Evolutionary conservation across 2,329 filamentous ascomycete species (phyloP).

Genomic region (Phialophora expanda): DNA sequence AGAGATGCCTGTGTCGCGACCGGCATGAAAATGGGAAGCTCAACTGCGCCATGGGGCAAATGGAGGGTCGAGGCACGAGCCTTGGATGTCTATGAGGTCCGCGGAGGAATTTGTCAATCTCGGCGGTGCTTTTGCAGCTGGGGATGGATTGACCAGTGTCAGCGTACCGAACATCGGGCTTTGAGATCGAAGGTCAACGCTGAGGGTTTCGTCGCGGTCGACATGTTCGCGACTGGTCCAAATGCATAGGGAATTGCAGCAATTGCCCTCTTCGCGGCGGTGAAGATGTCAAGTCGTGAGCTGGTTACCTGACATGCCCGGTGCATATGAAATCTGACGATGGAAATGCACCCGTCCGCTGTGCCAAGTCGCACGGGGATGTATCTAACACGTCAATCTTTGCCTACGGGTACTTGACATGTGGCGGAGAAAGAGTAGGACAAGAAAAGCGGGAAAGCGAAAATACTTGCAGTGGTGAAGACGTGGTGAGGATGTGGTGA

Average conservation of each 20-base stretch:
- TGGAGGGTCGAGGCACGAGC: slow-evolving; percentile 86
- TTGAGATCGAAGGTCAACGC: slow-evolving; percentile 80
- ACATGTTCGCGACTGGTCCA: slow-evolving; percentile 33
- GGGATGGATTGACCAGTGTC: slow-evolving; percentile 16
- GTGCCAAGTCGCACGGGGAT: slow-evolving; percentile 28
- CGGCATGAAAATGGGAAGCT: slow-evolving; percentile 96
- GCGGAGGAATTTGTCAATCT: slow-evolving; percentile 28
- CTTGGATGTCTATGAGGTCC: slow-evolving; percentile 75
- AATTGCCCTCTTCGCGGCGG: slow-evolving; percentile 27
- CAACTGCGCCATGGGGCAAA: slow-evolving; percentile 88
- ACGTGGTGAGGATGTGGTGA: background rate
- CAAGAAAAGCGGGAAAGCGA: slow-evolving; percentile 2
- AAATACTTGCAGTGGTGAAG: background rate
- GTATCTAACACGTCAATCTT: slow-evolving; percentile 19
- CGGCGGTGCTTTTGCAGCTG: slow-evolving; percentile 5
- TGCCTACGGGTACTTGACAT: slow-evolving; percentile 21
- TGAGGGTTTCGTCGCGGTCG: slow-evolving; percentile 44
- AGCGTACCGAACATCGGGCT: slow-evolving; percentile 77
- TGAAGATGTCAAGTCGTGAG: slow-evolving; percentile 34
- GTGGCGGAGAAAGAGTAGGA: slow-evolving; percentile 12
- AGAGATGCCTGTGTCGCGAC: slow-evolving; percentile 96
- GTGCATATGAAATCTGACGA: slow-evolving; percentile 31
- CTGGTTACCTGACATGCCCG: slow-evolving; percentile 22
- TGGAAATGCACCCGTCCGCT: slow-evolving; percentile 25
- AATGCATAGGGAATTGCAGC: slow-evolving; percentile 32